Evolutionary conservation across 176 grass and related monocot genomes (phyloP).

Genomic region (Pontederia crassipes): DNA sequence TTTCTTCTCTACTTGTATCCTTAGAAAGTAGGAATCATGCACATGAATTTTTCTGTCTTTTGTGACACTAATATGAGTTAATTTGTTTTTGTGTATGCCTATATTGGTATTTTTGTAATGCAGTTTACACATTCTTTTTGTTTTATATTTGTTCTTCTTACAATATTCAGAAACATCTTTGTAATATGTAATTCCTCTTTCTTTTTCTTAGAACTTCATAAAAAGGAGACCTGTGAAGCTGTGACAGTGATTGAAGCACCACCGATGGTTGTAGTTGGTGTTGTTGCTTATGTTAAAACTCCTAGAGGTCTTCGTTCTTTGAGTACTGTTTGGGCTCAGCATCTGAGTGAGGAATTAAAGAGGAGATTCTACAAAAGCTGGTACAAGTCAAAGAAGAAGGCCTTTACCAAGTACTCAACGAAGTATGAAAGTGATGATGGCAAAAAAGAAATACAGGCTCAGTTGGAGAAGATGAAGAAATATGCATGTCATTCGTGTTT

Average conservation of each 20-base stretch:
- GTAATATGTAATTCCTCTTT: neutral
- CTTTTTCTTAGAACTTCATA: conserved; percentile 55
- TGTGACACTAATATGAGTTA: neutral
- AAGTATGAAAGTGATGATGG: conserved; percentile 66
- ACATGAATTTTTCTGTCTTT: neutral
- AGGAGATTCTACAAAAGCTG: conserved; percentile 96
- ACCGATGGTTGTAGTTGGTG: conserved; percentile 71
- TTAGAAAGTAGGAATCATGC: too few species aligned
- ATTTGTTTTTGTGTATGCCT: too few species aligned
- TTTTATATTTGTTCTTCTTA: neutral
- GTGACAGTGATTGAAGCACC: conserved; percentile 79
- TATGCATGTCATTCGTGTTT: conserved; percentile 73
- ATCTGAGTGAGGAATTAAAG: conserved; percentile 86
- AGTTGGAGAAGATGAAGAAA: conserved; percentile 96
- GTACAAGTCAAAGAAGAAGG: conserved; percentile 96
- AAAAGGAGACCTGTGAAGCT: conserved; percentile 94
- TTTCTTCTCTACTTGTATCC: neutral
- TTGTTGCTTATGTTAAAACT: conserved; percentile 84
- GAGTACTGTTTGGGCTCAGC: conserved; percentile 90
- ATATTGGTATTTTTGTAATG: too few species aligned
- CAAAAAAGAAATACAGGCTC: conserved; percentile 72
- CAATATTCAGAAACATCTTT: neutral
- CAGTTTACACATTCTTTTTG: neutral
- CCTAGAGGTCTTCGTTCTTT: conserved; percentile 67
- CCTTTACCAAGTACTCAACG: conserved; percentile 74